phyloP scores from a whole-genome alignment of 1,284 basidiomycete genomes.

The Apiotrichum sp. region DNA sequence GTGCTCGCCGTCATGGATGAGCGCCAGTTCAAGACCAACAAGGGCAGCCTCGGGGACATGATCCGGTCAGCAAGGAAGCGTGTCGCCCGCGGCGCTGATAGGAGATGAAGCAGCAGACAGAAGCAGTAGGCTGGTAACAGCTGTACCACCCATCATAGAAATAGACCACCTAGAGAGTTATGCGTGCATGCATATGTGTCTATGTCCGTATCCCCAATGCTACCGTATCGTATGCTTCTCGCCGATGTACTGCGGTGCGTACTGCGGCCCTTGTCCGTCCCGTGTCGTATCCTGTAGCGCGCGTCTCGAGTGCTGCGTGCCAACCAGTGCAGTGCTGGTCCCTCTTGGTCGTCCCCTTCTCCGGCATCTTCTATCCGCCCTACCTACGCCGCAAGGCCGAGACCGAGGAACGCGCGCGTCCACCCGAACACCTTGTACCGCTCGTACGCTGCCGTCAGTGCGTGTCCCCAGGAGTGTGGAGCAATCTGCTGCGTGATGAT shows the following conservation, averaged over 20 bases:
- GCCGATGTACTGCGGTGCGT: too few species aligned
- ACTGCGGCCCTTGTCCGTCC: too few species aligned
- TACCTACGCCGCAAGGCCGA: slow-evolving; percentile 3
- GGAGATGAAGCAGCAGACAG: too few species aligned
- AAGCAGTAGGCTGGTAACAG: too few species aligned
- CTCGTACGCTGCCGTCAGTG: slow-evolving; percentile 55
- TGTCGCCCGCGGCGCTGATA: neutral
- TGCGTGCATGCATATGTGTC: neutral
- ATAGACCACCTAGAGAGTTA: neutral
- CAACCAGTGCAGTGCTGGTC: too few species aligned
- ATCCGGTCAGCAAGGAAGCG: slow-evolving; percentile 23
- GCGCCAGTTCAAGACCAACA: slow-evolving; percentile 43
- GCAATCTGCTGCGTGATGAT: slow-evolving; percentile 66
- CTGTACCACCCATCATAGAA: neutral
- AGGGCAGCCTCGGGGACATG: slow-evolving; percentile 47
- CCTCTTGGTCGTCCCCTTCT: neutral
- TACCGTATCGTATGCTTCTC: neutral
- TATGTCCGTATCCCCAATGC: neutral
- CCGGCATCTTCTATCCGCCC: too few species aligned
- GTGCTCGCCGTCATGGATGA: slow-evolving; percentile 58
- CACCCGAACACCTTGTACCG: slow-evolving; percentile 65
- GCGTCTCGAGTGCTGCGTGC: too few species aligned
- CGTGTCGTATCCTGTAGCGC: neutral
- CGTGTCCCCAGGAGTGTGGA: slow-evolving; percentile 49
- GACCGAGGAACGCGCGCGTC: slow-evolving; percentile 58